Base-by-base conservation (phyloP, 495 filamentous ascomycete genomes). In the Aspergillus cavernicola region DNA sequence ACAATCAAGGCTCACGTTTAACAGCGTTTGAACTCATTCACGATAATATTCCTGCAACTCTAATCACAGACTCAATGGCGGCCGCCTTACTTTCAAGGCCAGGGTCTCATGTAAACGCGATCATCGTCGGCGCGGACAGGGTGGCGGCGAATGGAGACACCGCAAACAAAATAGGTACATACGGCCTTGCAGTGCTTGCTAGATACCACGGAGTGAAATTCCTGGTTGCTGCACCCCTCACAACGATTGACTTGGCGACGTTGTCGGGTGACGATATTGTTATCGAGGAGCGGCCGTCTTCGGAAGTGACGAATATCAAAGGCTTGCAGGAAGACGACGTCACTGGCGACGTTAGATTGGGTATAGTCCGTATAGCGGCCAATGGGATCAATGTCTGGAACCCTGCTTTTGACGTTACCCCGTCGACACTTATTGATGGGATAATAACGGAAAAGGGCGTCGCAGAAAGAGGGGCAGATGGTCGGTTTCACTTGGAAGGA, bases 81-180 rank as follows among this genome's bases (percentile, higher is more conserved):
- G 90, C 83, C 16, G 85, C 92, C 1, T 71, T 97, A 16, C 85
- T 98, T 53, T 80, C 80, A 45, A 76, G 80, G 53, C 64, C 80
- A 39, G 68, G 69, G 38, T 70, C 69, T 38, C 78, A 83, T 51
- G 86, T 97, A 53, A 81, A 84, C 26, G 92, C 89, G 16, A 87
- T 98, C 49, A 82, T 98, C 49, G 95, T 97, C 1, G 93, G 93
- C 16, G 93, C 93, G 16, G 93, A 98, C 66, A 83, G 93, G 43
- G 95, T 98, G 9, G 93, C 91, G 33, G 87, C 89, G 24, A 98
- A 98, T 64, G 93, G 93, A 29, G 93, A 98, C 71, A 97, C 93
- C 2, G 93, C 93, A 38, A 98, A 98, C 69, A 98, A 98, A 73
- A 95, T 98, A 52, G 93, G 93, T 24, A 98, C 93, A n/a, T 97